Conservation (phyloP, 352 stramenopile species). For the Saprolegnia diclina region DNA sequence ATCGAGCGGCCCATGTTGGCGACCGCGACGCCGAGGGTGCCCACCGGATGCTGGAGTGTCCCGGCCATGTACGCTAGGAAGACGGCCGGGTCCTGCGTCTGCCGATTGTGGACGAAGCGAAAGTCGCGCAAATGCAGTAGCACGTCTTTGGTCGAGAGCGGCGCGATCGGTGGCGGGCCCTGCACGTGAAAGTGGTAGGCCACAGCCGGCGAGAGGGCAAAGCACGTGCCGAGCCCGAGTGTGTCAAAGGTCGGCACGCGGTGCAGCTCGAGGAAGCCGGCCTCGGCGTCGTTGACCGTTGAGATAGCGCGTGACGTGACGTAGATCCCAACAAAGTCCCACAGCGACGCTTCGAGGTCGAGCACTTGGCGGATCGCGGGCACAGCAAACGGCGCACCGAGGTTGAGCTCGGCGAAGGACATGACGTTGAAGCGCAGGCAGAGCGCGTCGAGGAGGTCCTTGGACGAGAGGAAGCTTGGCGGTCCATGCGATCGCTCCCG, state of each 20-base stretch:
- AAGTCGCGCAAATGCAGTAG: slow-evolving; percentile 60
- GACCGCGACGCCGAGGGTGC: slow-evolving; percentile 62
- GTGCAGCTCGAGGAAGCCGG: slow-evolving; percentile 13
- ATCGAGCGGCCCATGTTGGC: slow-evolving; percentile 76
- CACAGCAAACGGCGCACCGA: slow-evolving; percentile 9
- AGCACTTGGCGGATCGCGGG: slow-evolving; percentile 19
- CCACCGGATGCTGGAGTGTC: slow-evolving; percentile 55
- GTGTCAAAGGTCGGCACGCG: slow-evolving; percentile 3
- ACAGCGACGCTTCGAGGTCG: slow-evolving; percentile 17
- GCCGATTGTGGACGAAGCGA: slow-evolving; percentile 50
- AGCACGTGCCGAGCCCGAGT: slow-evolving; percentile 74
- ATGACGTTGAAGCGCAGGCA: slow-evolving; percentile 22
- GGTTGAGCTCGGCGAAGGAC: slow-evolving; percentile 17
- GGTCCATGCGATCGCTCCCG: slow-evolving; percentile 1
- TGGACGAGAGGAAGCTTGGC: not conserved
- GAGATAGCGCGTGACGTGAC: slow-evolving; percentile 15
- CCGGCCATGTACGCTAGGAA: slow-evolving; percentile 70
- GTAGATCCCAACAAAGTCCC: slow-evolving; percentile 25
- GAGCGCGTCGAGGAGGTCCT: slow-evolving; percentile 4
- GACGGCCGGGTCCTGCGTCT: slow-evolving; percentile 53
- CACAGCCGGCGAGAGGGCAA: slow-evolving; percentile 70
- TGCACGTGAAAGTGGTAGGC: slow-evolving; percentile 49
- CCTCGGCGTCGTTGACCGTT: slow-evolving; percentile 19
- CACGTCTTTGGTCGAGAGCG: slow-evolving; percentile 63
- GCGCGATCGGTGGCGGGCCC: slow-evolving; percentile 36